A percentile compares a stretch with the other conserved stretches of the same genome.
Evolutionary conservation across 164 flowering plant species (phyloP).

Genomic region (Dillenia turbinata): DNA sequence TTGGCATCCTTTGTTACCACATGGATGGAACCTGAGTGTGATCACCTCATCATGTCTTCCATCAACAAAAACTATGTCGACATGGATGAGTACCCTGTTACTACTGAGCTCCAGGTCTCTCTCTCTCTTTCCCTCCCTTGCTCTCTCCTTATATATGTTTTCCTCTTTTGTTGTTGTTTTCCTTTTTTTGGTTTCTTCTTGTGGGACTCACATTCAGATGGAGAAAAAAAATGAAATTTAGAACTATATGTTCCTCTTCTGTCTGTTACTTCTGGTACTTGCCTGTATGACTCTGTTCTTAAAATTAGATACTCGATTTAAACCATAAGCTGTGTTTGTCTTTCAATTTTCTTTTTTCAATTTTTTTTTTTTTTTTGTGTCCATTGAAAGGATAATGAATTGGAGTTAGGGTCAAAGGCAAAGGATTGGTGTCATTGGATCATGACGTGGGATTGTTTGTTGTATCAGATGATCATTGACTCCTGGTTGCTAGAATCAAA

Average conservation of each 20-base stretch:
- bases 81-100: conserved; percentile 34
- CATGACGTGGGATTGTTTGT: too few relatives aligned
- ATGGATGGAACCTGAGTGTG: conserved; percentile 37
- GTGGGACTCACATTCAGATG: too few relatives aligned
- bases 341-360: too few relatives aligned
- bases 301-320: too few relatives aligned
- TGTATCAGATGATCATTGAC: too few relatives aligned
- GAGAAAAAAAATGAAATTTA: not conserved
- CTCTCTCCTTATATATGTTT: not conserved
- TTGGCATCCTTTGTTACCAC: conserved; percentile 30
- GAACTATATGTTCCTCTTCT: not conserved
- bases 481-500: too few relatives aligned
- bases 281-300: conserved; percentile 4
- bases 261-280: conserved; percentile 11
- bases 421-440: too few relatives aligned
- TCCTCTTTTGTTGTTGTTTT: not conserved
- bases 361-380: too few relatives aligned
- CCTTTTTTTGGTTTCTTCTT: not conserved
- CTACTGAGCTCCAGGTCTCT: conserved; percentile 29
- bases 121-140: not conserved
- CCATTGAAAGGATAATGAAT: too few relatives aligned
- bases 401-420: too few relatives aligned
- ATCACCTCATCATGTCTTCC: conserved; percentile 22
- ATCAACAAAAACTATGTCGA: conserved; percentile 30
- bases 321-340: too few relatives aligned